Percentiles rank a stretch among this genome's conserved stretches.
Evolutionary conservation across 495 filamentous ascomycete genomes (phyloP).

Genomic region (Lindgomyces ingoldianus): DNA sequence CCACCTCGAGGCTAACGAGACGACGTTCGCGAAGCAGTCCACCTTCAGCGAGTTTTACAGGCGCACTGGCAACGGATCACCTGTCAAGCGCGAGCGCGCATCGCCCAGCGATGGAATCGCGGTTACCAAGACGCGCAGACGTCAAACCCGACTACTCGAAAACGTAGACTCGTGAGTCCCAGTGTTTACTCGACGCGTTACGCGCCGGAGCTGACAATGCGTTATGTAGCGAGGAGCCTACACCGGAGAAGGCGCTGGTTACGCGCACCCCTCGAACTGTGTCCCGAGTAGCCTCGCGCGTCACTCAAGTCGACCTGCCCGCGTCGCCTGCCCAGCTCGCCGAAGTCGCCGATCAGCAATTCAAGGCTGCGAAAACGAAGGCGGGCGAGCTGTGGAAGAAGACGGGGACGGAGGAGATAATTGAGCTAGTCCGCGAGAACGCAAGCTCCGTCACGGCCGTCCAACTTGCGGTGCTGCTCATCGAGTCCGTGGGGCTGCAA

Average conservation of each 20-base stretch:
- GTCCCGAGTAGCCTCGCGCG: conserved; percentile 52
- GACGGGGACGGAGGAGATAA: conserved; percentile 55
- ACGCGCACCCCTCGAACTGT: conserved; percentile 61
- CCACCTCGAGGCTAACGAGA: conserved; percentile 66
- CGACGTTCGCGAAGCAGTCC: conserved; percentile 61
- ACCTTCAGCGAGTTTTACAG: conserved; percentile 75
- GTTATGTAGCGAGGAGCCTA: conserved; percentile 18
- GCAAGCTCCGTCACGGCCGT: conserved; percentile 56
- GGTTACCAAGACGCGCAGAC: conserved; percentile 43
- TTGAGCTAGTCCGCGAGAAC: conserved; percentile 51
- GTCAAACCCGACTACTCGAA: conserved; percentile 24
- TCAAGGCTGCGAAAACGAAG: conserved; percentile 60
- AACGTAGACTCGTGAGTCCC: conserved; percentile 39
- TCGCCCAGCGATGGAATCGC: conserved; percentile 46
- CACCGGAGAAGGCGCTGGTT: conserved; percentile 35
- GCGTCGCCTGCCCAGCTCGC: conserved; percentile 83
- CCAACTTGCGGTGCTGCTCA: conserved; percentile 51
- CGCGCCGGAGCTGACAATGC: conserved; percentile 26
- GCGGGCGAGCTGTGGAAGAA: conserved; percentile 49
- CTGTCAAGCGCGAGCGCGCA: conserved; percentile 69
- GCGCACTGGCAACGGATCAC: conserved; percentile 62
- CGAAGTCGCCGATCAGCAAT: conserved; percentile 76
- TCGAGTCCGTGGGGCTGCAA: conserved; percentile 64
- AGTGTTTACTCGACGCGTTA: conserved; percentile 30
- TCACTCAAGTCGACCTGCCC: conserved; percentile 55